Percentiles rank a stretch among this genome's conserved stretches.
phyloP scores from a whole-genome alignment of 2,329 filamentous ascomycete genomes.

The Cercospora beticola region DNA sequence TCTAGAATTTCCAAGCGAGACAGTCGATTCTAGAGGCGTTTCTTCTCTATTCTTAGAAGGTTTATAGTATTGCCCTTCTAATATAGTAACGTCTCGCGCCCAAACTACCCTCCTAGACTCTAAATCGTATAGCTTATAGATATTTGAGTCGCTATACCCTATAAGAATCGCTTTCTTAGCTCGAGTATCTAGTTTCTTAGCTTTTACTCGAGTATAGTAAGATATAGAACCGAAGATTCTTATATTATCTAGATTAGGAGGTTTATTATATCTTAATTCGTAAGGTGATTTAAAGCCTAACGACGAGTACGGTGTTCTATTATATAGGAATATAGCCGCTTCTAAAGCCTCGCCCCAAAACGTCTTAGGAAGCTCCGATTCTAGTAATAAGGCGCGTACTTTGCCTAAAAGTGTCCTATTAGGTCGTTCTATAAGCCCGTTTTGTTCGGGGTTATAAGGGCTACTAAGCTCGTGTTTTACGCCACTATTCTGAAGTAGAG shows the following conservation, averaged over 20 bases:
- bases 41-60: background rate
- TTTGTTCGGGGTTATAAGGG: slow-evolving; percentile 12
- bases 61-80: background rate
- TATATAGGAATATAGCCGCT: too few species aligned
- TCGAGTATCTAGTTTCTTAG: slow-evolving; percentile 3
- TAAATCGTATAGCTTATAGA: slow-evolving; percentile 6
- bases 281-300: too few species aligned
- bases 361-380: too few species aligned
- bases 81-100: background rate
- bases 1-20: background rate
- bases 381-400: too few species aligned
- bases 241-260: too few species aligned
- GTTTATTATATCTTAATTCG: too few species aligned
- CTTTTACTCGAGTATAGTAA: background rate
- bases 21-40: background rate
- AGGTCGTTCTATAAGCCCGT: slow-evolving; percentile 12
- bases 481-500: too few species aligned
- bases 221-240: background rate
- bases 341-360: too few species aligned
- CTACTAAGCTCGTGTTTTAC: background rate
- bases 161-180: slow-evolving; percentile 3
- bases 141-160: slow-evolving; percentile 1
- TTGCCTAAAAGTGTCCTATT: background rate
- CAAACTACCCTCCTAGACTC: background rate
- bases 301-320: too few species aligned